These are phyloP conservation scores for Tetrahymena borealis DNA, from an alignment of 73 alveolate genomes.

Conservation along the genomic window DNA sequence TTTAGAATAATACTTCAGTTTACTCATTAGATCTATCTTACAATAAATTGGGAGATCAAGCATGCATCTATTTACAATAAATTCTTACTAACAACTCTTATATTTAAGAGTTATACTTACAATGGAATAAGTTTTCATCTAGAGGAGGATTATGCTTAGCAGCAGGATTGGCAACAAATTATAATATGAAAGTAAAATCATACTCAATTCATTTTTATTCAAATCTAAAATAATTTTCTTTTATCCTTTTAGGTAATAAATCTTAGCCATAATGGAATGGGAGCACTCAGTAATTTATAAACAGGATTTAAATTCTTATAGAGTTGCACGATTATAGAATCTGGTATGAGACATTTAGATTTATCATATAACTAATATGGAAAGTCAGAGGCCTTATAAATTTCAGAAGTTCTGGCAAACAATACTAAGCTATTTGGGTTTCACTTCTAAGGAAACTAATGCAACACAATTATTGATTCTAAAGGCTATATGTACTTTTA, in stretches of 20 bases:
- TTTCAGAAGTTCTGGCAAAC: neutral
- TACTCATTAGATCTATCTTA: neutral
- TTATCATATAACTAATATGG: conserved; percentile 21
- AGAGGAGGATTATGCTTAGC: neutral
- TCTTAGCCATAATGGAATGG: conserved; percentile 26
- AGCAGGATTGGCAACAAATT: neutral
- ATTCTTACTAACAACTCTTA: neutral
- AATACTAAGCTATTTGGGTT: conserved; percentile 33
- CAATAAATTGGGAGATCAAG: conserved; percentile 8
- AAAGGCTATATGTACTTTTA: conserved; percentile 16
- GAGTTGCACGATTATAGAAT: neutral
- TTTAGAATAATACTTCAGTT: neutral
- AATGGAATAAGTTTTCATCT: neutral
- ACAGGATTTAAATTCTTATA: conserved; percentile 13
- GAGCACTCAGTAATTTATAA: conserved; percentile 18
- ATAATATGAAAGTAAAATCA: neutral
- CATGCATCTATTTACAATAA: neutral
- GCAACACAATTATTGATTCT: conserved; percentile 18
- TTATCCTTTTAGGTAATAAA: conserved; percentile 18
- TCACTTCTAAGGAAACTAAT: conserved; percentile 31
- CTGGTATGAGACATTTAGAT: conserved; percentile 41
- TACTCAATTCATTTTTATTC: no score
- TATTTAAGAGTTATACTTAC: neutral
- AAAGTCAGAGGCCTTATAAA: conserved; percentile 13
- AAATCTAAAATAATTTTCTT: no score